Conservation (phyloP, 768 basidiomycete species). For the Agaricus subrufescens region DNA sequence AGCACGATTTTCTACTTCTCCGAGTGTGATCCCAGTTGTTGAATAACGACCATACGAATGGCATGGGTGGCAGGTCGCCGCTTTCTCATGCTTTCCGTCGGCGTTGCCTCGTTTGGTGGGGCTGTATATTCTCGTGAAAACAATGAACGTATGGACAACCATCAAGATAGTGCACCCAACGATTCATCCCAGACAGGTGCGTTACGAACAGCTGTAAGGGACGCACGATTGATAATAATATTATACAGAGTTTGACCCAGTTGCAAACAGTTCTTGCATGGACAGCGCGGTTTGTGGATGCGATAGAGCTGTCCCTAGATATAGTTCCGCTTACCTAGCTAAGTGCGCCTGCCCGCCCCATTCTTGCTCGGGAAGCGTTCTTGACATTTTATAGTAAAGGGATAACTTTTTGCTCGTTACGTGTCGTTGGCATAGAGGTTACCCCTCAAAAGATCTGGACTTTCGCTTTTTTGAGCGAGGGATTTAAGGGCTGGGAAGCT, state of each 20-base stretch:
- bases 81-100: neutral
- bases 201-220: neutral
- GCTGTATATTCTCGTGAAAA: neutral
- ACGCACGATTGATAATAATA: neutral
- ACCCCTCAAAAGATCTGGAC: neutral
- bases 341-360: neutral
- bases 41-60: too few species aligned
- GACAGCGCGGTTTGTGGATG: neutral
- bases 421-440: neutral
- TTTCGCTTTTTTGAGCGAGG: neutral
- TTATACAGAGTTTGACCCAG: neutral
- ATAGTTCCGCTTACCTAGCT: constrained; percentile 1
- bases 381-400: neutral
- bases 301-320: neutral
- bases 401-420: neutral
- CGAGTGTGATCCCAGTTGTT: too few species aligned
- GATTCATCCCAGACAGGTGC: neutral
- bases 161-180: neutral
- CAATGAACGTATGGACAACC: neutral
- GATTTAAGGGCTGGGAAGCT: constrained; percentile 1
- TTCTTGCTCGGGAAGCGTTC: neutral
- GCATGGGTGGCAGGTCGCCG: neutral
- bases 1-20: too few species aligned
- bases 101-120: neutral
- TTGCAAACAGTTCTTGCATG: neutral